A percentile compares a stretch with the other conserved stretches of the same genome.
Evolutionary conservation across 2,329 filamentous ascomycete genomes (phyloP).

Genomic region (Mycogone perniciosa): DNA sequence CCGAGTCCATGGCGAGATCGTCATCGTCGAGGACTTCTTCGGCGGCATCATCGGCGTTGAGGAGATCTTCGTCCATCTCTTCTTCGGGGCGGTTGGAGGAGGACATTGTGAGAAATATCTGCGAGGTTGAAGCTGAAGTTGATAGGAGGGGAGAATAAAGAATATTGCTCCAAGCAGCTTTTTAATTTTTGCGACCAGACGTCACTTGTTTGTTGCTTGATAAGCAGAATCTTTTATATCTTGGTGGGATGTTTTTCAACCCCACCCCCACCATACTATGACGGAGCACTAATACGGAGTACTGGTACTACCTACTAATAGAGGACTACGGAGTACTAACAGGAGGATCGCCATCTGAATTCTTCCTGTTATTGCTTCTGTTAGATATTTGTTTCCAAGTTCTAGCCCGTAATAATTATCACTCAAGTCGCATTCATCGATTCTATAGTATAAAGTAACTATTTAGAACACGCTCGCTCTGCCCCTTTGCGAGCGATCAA

Average conservation of each 20-base stretch:
- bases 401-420: not conserved
- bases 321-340: no score
- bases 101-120: constrained; percentile 22
- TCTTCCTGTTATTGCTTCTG: no score
- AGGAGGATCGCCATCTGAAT: no score
- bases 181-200: constrained; percentile 1
- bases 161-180: not conserved
- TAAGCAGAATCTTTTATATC: constrained; percentile 14
- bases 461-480: not conserved
- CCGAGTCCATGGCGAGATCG: constrained; percentile 76
- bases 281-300: no score
- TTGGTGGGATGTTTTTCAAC: constrained; percentile 9
- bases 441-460: not conserved
- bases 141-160: not conserved
- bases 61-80: constrained; percentile 46
- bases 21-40: constrained; percentile 64
- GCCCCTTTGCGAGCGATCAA: no score
- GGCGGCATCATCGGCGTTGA: constrained; percentile 69
- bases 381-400: no score
- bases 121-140: not conserved
- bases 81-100: constrained; percentile 24
- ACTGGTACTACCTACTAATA: no score
- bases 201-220: constrained; percentile 12
- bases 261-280: constrained; percentile 11
- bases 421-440: not conserved